Conservation (phyloP, 2,329 filamentous ascomycete species). For the Tolypocladium nubicola region DNA sequence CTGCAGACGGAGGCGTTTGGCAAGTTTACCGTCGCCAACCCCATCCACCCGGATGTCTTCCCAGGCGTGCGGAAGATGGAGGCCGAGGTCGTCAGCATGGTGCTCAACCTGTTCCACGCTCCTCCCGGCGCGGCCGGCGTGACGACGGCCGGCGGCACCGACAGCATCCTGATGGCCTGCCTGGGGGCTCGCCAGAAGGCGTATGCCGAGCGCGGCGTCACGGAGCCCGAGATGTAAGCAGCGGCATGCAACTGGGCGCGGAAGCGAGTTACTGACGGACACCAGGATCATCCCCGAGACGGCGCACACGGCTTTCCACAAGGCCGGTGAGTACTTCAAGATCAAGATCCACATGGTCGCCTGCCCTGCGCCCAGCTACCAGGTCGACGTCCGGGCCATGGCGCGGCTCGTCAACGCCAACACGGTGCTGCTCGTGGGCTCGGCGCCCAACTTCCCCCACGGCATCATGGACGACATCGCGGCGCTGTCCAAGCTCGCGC, state of each 20-base stretch:
- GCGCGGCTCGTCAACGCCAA: slow-evolving; percentile 86
- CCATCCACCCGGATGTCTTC: slow-evolving; percentile 96
- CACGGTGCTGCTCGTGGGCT: slow-evolving; percentile 86
- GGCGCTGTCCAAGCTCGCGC: slow-evolving; percentile 70
- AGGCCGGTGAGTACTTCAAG: slow-evolving; percentile 90
- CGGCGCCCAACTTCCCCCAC: slow-evolving; percentile 94
- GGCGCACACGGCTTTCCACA: slow-evolving; percentile 91
- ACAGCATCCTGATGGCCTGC: slow-evolving; percentile 94
- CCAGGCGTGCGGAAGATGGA: slow-evolving; percentile 99
- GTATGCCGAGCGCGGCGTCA: slow-evolving; percentile 73
- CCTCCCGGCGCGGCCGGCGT: slow-evolving; percentile 79
- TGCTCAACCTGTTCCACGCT: slow-evolving; percentile 78
- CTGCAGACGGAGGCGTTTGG: slow-evolving; percentile 90
- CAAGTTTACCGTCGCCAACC: slow-evolving; percentile 90
- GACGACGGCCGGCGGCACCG: slow-evolving; percentile 85
- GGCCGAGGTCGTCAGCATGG: slow-evolving; percentile 95
- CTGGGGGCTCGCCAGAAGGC: slow-evolving; percentile 85
- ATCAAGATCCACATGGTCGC: slow-evolving; percentile 87
- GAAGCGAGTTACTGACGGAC: background rate
- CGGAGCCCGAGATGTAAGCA: slow-evolving; percentile 83
- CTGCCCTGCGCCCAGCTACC: slow-evolving; percentile 76
- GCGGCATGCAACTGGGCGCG: background rate
- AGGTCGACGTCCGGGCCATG: slow-evolving; percentile 70
- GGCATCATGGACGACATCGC: slow-evolving; percentile 95
- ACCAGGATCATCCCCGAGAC: slow-evolving; percentile 83